These are phyloP conservation scores for Camellia granthamiana DNA, from an alignment of 148 eudicot species.

Conservation along the genomic window DNA sequence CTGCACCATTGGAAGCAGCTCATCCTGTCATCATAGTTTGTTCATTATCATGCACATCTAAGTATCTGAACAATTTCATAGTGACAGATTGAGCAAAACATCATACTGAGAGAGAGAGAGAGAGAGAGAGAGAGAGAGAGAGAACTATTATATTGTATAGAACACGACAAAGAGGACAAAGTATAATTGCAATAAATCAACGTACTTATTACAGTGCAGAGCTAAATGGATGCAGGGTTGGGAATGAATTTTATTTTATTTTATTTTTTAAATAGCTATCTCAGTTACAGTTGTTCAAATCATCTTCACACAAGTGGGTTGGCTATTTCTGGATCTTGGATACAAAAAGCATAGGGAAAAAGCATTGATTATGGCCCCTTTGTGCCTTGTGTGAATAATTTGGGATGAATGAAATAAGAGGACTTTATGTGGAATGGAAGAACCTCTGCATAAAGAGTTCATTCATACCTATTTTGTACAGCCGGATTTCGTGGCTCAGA, in stretches of 20 bases:
- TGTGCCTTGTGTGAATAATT: neutral
- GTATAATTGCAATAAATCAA: neutral
- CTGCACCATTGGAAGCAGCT: constrained; percentile 82
- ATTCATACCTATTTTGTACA: neutral
- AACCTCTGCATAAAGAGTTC: neutral
- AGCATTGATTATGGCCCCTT: neutral
- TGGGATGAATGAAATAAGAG: neutral
- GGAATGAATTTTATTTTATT: neutral
- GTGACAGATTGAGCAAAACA: neutral
- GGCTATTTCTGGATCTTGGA: neutral
- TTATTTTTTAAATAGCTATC: no score
- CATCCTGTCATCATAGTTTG: constrained; percentile 52
- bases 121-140: neutral
- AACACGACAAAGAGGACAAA: neutral
- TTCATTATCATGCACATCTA: neutral
- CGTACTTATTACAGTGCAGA: neutral
- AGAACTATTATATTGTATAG: no score
- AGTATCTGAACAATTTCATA: neutral
- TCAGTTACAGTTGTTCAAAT: neutral
- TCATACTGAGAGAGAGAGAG: neutral
- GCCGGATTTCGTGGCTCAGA: no score
- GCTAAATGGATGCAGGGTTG: neutral
- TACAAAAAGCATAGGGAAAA: neutral
- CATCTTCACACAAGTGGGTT: neutral
- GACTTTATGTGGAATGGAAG: neutral